phyloP scores from a whole-genome alignment of 192 early-diverging fungal genomes.

The Lobulomyces angularis region DNA sequence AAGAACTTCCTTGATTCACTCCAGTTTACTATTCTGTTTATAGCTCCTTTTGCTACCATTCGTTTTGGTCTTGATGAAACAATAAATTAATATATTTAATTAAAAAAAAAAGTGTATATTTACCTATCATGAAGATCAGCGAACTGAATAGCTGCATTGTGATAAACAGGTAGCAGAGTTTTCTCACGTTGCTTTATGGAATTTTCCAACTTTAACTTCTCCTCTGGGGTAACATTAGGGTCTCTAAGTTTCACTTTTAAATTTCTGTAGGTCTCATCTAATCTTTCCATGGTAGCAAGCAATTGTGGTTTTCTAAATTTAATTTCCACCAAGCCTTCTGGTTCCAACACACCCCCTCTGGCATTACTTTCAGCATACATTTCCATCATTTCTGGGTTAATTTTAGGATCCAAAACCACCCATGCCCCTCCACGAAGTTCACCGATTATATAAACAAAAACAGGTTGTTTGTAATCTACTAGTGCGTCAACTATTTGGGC shows the following conservation, averaged over 20 bases:
- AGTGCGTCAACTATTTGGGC: slow-evolving; percentile 95
- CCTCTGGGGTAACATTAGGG: slow-evolving; percentile 36
- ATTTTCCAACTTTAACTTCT: slow-evolving; percentile 54
- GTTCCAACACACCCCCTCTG: slow-evolving; percentile 91
- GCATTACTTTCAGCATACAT: slow-evolving; percentile 93
- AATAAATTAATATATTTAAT: too few species aligned
- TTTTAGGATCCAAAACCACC: slow-evolving; percentile 94
- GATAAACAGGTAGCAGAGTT: slow-evolving; percentile 77
- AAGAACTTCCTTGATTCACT: slow-evolving; percentile 69
- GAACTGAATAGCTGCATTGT: slow-evolving; percentile 88
- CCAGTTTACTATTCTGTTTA: slow-evolving; percentile 72
- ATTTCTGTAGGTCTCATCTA: slow-evolving; percentile 64
- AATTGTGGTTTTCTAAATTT: slow-evolving; percentile 93
- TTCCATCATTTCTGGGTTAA: slow-evolving; percentile 97
- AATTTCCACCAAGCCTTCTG: slow-evolving; percentile 95
- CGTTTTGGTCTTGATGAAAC: too few species aligned
- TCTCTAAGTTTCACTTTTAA: slow-evolving; percentile 37
- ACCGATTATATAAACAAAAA: slow-evolving; percentile 94
- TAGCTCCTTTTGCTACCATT: slow-evolving; percentile 88
- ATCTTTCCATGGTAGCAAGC: slow-evolving; percentile 80
- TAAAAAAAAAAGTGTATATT: too few species aligned
- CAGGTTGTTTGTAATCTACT: slow-evolving; percentile 87
- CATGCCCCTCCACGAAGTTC: slow-evolving; percentile 97
- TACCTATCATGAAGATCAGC: slow-evolving; percentile 95
- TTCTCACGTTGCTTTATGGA: slow-evolving; percentile 73